Conservation (phyloP, 768 basidiomycete species). For the Pholiota molesta region DNA sequence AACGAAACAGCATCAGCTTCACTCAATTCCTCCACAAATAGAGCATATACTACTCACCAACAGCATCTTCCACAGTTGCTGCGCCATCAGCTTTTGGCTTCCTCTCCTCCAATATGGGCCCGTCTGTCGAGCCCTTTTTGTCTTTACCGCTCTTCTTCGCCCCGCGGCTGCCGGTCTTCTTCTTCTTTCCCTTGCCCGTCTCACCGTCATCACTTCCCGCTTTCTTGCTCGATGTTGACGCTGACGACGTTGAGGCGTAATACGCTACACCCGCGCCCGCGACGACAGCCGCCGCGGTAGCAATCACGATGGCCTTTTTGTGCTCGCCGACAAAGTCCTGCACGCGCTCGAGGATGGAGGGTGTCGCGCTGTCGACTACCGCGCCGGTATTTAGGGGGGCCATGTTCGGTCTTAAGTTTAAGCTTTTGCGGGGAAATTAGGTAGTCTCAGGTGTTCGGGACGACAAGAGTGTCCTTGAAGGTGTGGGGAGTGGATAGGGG, state of each 20-base stretch:
- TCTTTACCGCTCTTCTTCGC: conserved; percentile 46
- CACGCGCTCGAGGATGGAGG: conserved; percentile 58
- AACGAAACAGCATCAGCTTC: background rate
- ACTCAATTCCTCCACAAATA: background rate
- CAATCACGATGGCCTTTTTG: conserved; percentile 73
- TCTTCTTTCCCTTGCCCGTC: conserved; percentile 47
- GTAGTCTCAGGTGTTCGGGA: background rate
- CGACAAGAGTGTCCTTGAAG: background rate
- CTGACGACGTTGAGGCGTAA: conserved; percentile 63
- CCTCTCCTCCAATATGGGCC: conserved; percentile 82
- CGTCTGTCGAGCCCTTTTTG: conserved; percentile 59
- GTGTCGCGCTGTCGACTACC: conserved; percentile 19
- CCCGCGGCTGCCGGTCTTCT: conserved; percentile 42
- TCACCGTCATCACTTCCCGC: conserved; percentile 35
- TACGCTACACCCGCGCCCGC: conserved; percentile 77
- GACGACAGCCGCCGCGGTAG: conserved; percentile 70
- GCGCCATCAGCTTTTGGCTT: conserved; percentile 37
- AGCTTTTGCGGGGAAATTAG: background rate
- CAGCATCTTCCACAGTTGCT: conserved; percentile 29
- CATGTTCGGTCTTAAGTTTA: background rate
- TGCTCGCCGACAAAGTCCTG: conserved; percentile 76
- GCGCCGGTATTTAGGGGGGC: conserved; percentile 6
- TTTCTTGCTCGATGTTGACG: conserved; percentile 25
- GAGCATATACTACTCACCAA: conserved; percentile 24
- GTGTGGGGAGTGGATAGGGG: background rate